Base-by-base conservation (phyloP, 768 basidiomycete genomes). In the Mycena haematopus region DNA sequence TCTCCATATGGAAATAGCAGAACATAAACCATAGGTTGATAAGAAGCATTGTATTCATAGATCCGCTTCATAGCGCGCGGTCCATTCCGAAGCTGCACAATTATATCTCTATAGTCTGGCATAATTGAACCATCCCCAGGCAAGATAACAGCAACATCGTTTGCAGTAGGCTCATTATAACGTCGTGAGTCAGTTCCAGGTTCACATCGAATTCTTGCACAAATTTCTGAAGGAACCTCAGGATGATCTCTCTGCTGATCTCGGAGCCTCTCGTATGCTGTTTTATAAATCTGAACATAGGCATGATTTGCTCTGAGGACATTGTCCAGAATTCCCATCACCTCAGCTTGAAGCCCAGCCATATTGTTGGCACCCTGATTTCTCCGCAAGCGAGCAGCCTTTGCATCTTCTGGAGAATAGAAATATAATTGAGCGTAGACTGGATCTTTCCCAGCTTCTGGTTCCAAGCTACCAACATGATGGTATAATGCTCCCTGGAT, bases 81-180 rank as follows among this genome's bases (percentile, higher is more conserved):
- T 40, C 71, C 72, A 54, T 47, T 65, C 15, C 40, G 53, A 17
- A 47, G 25, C 2, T 50, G 60, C 14, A 79, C 9, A 17, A 80
- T 55, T 17, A 80, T 75, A 56, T 82, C 78, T 7, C 68, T 19
- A 25, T 58, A 21, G 27, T 58, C 36, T 24, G 69, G 17, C 1
- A 65, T 55, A 13, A 50, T 22, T 3, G 68, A 27, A 2, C 63
- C 56, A 14, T 68, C 75, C 69, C 72, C 69, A 2, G 77, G 76
- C 40, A 80, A 42, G 17, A 82, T 66, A 0, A 73, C 76, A 47
- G 75, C 80, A 52, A 82, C 73, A 50, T 82, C 80, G 46, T 77
- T 65, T 0, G 74, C 70, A 31, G 74, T 76, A 2, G 81, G 78
- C 0, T 77, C 59, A 65, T 82, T 81, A 52, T 82, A 80, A 17